phyloP scores from a whole-genome alignment of 78 protist species.

The Anaeramoeba ignava region DNA sequence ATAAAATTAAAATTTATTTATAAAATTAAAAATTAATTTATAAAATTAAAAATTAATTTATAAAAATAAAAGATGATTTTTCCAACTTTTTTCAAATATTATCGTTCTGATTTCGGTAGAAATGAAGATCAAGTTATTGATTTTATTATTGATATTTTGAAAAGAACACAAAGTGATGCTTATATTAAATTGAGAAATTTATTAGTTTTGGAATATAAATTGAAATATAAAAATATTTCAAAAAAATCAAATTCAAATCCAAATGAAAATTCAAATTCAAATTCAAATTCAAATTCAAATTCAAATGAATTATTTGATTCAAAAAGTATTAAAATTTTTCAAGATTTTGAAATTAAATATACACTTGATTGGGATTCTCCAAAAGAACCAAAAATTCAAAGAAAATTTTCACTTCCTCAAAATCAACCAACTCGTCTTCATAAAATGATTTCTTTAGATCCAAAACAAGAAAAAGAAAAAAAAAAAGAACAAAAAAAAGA shows the following conservation, averaged over 20 bases:
- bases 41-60: conserved; percentile 1
- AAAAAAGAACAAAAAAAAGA: conserved; percentile 2
- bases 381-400: background rate
- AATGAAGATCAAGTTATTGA: no score
- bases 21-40: background rate
- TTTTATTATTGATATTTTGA: no score
- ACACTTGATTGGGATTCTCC: background rate
- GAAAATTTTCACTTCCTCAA: background rate
- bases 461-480: background rate
- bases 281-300: no score
- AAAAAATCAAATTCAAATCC: no score
- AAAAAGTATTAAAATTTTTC: background rate
- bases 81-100: background rate
- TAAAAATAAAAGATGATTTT: background rate
- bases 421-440: conserved; percentile 1
- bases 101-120: no score
- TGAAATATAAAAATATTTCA: no score
- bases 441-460: background rate
- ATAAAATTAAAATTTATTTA: background rate
- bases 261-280: no score
- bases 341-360: background rate
- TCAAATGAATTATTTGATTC: background rate
- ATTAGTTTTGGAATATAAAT: no score
- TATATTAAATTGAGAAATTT: no score
- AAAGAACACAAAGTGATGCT: no score